Conservation (phyloP, 2,329 filamentous ascomycete species). For the Botryotinia convoluta region DNA sequence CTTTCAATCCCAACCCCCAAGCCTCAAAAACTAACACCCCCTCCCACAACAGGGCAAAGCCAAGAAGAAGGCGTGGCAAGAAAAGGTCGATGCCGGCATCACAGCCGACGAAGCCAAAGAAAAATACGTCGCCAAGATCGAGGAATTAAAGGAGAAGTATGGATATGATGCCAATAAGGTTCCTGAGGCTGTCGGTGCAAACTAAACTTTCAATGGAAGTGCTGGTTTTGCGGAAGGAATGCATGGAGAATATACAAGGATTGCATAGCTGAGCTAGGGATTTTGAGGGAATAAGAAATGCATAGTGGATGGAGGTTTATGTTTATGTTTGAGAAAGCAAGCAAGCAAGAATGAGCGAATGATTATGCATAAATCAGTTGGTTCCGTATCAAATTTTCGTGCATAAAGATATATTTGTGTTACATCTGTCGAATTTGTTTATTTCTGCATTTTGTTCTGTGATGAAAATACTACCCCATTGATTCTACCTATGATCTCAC, state of each 20-base stretch:
- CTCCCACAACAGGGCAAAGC: slow-evolving; percentile 58
- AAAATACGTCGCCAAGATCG: slow-evolving; percentile 71
- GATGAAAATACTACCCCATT: neutral
- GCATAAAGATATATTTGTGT: neutral
- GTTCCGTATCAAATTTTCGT: neutral
- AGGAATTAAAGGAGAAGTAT: slow-evolving; percentile 67
- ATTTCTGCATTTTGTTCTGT: neutral
- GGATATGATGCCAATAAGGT: slow-evolving; percentile 64
- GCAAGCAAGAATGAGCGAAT: neutral
- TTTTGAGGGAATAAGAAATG: neutral
- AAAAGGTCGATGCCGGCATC: slow-evolving; percentile 61
- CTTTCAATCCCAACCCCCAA: neutral
- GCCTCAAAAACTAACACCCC: neutral
- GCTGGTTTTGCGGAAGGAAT: neutral
- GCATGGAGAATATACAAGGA: neutral
- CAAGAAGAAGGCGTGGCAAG: slow-evolving; percentile 77
- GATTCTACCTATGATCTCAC: neutral
- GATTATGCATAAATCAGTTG: neutral
- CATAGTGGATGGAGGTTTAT: neutral
- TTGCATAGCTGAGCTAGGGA: neutral
- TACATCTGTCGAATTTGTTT: neutral
- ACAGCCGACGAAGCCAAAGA: slow-evolving; percentile 67
- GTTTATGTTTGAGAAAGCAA: neutral
- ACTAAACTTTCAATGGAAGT: neutral
- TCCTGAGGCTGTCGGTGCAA: slow-evolving; percentile 53